A percentile compares a stretch with the other conserved stretches of the same genome.
These are phyloP conservation scores for Priceomyces castillae DNA, from an alignment of 805 yeast species.

Conservation along the genomic window DNA sequence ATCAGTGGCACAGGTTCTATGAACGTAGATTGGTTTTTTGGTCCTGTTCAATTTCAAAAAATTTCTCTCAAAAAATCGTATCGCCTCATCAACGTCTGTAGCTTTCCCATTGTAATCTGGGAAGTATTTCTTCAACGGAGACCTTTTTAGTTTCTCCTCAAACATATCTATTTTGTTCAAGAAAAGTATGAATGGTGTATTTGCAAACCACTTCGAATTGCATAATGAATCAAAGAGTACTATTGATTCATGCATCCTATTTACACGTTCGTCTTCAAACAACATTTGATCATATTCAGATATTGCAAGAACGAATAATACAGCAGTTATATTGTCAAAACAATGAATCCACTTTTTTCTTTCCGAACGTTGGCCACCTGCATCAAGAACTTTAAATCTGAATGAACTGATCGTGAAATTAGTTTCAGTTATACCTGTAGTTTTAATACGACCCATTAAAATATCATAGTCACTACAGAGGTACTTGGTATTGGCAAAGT, in stretches of 20 bases:
- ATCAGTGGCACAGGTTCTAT: conserved; percentile 95
- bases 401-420: conserved; percentile 63
- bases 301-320: conserved; percentile 83
- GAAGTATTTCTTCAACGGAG: conserved; percentile 69
- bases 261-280: conserved; percentile 85
- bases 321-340: conserved; percentile 85
- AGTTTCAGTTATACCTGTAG: conserved; percentile 93
- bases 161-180: conserved; percentile 86
- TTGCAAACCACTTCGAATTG: conserved; percentile 79
- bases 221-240: conserved; percentile 78
- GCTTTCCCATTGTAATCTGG: conserved; percentile 72
- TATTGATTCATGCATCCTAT: conserved; percentile 88
- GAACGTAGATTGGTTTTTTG: conserved; percentile 79
- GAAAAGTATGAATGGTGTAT: conserved; percentile 86
- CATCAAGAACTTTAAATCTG: conserved; percentile 79
- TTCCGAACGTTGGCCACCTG: conserved; percentile 94
- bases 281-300: conserved; percentile 90
- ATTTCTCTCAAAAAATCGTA: conserved; percentile 65
- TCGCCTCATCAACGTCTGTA: conserved; percentile 62
- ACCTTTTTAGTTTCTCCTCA: conserved; percentile 60
- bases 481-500: conserved; percentile 64
- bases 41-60: conserved; percentile 64
- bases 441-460: conserved; percentile 85
- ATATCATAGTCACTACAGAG: conserved; percentile 80
- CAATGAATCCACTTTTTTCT: conserved; percentile 94